Conservation (phyloP, 495 filamentous ascomycete species). For the Aspergillus incahuasiensis region DNA sequence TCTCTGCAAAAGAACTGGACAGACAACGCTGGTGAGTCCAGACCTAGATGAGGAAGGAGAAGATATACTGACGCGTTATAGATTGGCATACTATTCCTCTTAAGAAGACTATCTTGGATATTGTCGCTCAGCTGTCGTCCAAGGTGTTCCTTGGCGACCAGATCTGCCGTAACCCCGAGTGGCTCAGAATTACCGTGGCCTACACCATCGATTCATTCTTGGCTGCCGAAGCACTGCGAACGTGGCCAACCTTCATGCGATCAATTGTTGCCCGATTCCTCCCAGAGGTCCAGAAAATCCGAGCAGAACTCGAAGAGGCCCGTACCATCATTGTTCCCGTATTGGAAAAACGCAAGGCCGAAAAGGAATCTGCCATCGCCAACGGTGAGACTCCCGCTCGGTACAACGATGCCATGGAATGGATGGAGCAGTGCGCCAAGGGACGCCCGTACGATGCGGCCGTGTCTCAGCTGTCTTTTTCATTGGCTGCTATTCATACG, state of each 20-base stretch:
- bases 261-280: slow-evolving; percentile 21
- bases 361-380: background rate
- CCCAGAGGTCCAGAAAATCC: slow-evolving; percentile 16
- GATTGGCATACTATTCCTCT: slow-evolving; percentile 3
- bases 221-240: slow-evolving; percentile 14
- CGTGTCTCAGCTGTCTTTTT: slow-evolving; percentile 17
- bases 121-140: slow-evolving; percentile 50
- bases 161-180: slow-evolving; percentile 47
- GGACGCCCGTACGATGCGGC: slow-evolving; percentile 17
- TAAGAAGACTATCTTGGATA: slow-evolving; percentile 11
- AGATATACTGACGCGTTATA: background rate
- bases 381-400: background rate
- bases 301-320: slow-evolving; percentile 13
- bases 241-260: slow-evolving; percentile 22
- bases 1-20: slow-evolving; percentile 12
- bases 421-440: slow-evolving; percentile 20
- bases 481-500: slow-evolving; percentile 30
- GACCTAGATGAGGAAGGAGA: background rate
- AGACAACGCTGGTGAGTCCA: slow-evolving; percentile 10
- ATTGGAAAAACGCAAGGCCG: slow-evolving; percentile 7
- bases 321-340: slow-evolving; percentile 21
- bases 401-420: slow-evolving; percentile 22
- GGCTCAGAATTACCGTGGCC: slow-evolving; percentile 44
- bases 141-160: slow-evolving; percentile 48
- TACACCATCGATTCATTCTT: slow-evolving; percentile 44